Base-by-base conservation (phyloP, 805 yeast species). In the Ogataea dorogensis region DNA sequence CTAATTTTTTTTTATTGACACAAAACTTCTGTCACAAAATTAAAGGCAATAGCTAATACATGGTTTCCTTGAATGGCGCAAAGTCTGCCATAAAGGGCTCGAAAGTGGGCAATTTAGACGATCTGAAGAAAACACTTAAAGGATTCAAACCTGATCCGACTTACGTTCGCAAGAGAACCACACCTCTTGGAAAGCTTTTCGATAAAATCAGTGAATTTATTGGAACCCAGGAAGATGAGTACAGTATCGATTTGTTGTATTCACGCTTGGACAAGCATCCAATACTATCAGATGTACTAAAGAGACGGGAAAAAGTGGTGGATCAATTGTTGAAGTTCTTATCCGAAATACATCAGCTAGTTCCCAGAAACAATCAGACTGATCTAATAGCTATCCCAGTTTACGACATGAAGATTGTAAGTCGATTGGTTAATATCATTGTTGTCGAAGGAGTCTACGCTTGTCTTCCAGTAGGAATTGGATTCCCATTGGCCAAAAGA, bases 331-430 rank as follows among this genome's bases (percentile, higher is more conserved):
- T 75, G 11, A 45, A 56, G 3, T 58, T 52, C 31, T 50, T 77
- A n/a, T 27, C 48, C 2, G 47, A 61, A 24, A 65, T 75, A 15
- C 77, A 74, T 46, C 30, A 43, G 5, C 40, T 61, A 2, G 61
- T 79, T 3, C 42, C 43, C 1, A 59, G 54, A 29, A 36, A 52
- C 17, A 56, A 52, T 11, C 42, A 54, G n/a, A 37, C 49, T 5
- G 67, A 68, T 40, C 46, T 74, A 32, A 67, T 84, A 8, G 66
- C 82, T 7, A 80, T 91, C 11, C 86, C 97, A 0, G 66, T 91
- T 7, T 88, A 86, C 50, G 98, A 93, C 56, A 79, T 91, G 71
- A 83, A 79, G 54, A 71, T 76, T 4, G 73, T 93, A 38, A 81
- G 83, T 22, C 73, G 69, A 15, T 53, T 91, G 28, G 58, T 83